Evolutionary conservation across 192 early-diverging fungal genomes (phyloP), one percentile per base, ranked within the genome.

Genomic region (Umbelopsis ramanniana): DNA sequence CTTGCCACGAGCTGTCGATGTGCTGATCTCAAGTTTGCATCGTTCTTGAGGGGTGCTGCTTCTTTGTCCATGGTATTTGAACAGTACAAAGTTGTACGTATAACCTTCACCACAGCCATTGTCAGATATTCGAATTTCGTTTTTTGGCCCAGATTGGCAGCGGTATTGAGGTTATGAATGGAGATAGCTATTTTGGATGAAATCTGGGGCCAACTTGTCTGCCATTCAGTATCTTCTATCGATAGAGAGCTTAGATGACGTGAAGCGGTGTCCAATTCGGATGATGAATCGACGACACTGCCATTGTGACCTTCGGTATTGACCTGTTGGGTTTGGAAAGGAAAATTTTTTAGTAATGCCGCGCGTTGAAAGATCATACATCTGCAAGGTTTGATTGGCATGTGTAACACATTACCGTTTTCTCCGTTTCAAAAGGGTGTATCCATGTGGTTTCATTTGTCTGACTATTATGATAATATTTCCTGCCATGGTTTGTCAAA

Each of bases 21-120:
- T 60, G 88, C 77, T 40, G 85, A 74, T 75, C 86, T 90, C 46
- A 98, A 79, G 55, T 81, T 75, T 14, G 77, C 80, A 74, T 96
- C 87, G 40, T 83, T 81, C 68, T 88, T 85, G 71, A 93, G 88
- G 14, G 85, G 81, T 3, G 86, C 82, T 1, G 89, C 86, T 26
- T 95, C 91, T 53, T 87, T 89, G 23, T 88, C 88, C 0, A 91
- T 83, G 0, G 90, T 87, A 35, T 89, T 91, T 7, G 93, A 95
- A n/a, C 92, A 85, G 46, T 90, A 89, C 33, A 98, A 84, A 86
- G 97, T 93, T 12, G 89, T 88, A 24, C 95, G 88, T 67, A 98
- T 91, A 40, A 92, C 87, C 23, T 90, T 83, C 8, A 97, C 90
- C 6, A 96, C 81, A 53, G 79, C 71, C 37, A 83, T 76, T 33